Evolutionary conservation across 441 rosid genomes (phyloP).

Genomic region (Adansonia grandidieri): DNA sequence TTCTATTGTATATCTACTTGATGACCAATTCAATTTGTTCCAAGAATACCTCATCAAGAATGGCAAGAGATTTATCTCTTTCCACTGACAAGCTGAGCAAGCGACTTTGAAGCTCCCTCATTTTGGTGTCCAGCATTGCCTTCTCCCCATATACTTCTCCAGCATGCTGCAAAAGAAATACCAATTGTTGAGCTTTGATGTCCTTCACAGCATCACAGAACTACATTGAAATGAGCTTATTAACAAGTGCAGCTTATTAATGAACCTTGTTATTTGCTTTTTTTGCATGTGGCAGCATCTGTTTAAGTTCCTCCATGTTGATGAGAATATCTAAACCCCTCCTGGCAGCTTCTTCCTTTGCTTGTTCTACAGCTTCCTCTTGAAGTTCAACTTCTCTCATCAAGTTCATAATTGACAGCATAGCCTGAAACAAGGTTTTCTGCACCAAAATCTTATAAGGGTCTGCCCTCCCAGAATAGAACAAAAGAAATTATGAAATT

Average conservation of each 20-base stretch:
- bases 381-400: conserved; percentile 75
- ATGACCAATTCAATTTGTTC: not conserved
- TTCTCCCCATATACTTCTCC: conserved; percentile 94
- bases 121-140: conserved; percentile 80
- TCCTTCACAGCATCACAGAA: not conserved
- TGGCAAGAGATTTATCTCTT: conserved; percentile 68
- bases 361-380: conserved; percentile 68
- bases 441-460: conserved; percentile 41
- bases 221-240: not conserved
- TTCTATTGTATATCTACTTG: not conserved
- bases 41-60: conserved; percentile 71
- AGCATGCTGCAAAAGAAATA: conserved; percentile 55
- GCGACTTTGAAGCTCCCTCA: conserved; percentile 77
- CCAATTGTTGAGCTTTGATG: conserved; percentile 9
- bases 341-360: conserved; percentile 67
- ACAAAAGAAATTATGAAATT: not conserved
- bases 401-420: conserved; percentile 69
- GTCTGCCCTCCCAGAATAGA: not conserved
- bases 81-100: conserved; percentile 68
- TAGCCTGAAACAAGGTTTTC: conserved; percentile 73
- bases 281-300: conserved; percentile 62
- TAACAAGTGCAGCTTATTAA: not conserved
- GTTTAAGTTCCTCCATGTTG: conserved; percentile 68
- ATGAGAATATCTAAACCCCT: conserved; percentile 61
- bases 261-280: conserved; percentile 78